A percentile compares a stretch with the other conserved stretches of the same genome.
Evolutionary conservation across 129 eudicot species (phyloP).

Genomic region (Kitagawia praeruptora): DNA sequence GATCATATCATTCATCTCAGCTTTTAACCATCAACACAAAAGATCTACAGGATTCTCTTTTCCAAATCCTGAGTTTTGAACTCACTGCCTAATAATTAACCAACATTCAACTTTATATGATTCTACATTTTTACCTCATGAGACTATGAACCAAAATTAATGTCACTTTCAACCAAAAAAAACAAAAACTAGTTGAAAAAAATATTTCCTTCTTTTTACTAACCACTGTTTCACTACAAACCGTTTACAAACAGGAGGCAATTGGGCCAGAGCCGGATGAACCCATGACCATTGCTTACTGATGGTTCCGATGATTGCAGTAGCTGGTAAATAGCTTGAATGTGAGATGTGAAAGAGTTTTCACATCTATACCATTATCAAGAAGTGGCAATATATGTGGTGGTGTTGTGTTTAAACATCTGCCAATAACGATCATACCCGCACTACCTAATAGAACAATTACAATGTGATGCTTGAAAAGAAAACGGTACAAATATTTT

Average conservation of each 20-base stretch:
- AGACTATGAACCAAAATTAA: too few relatives aligned
- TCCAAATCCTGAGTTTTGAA: not conserved
- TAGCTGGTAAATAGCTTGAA: conserved; percentile 3
- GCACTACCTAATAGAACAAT: not conserved
- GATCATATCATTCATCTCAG: not conserved
- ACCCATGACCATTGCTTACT: conserved; percentile 30
- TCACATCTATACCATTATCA: not conserved
- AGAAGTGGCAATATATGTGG: not conserved
- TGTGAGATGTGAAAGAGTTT: not conserved
- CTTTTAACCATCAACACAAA: not conserved
- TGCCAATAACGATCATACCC: not conserved
- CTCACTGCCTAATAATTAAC: not conserved
- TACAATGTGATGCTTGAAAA: not conserved
- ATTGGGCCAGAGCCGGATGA: conserved; percentile 45
- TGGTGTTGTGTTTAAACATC: too few relatives aligned
- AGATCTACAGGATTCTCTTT: not conserved
- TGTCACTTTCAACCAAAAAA: too few relatives aligned
- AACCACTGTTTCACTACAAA: conserved; percentile 61
- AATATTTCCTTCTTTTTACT: too few relatives aligned
- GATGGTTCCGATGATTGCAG: conserved; percentile 37
- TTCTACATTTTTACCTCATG: not conserved
- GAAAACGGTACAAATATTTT: not conserved
- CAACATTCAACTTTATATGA: too few relatives aligned
- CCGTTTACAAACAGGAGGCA: conserved; percentile 34
- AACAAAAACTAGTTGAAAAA: too few relatives aligned